Percentiles rank a stretch among this genome's conserved stretches.
Evolutionary conservation across 345 rosid species (phyloP).

Genomic region (Geranium brycei): DNA sequence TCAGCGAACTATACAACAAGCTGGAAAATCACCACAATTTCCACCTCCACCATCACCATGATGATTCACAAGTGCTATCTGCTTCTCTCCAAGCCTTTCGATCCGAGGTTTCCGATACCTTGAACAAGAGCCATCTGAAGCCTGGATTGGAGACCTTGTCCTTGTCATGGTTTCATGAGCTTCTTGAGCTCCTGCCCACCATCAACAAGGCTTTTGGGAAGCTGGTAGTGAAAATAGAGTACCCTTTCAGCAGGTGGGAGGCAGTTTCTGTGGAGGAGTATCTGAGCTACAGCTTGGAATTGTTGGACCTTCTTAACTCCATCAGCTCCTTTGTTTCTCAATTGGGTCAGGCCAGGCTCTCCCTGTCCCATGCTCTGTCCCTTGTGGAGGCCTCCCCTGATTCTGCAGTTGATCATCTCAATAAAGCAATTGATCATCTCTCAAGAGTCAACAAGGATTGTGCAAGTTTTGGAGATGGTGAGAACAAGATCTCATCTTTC

Average conservation of each 20-base stretch:
- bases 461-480: background rate
- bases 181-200: conserved; percentile 28
- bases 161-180: conserved; percentile 29
- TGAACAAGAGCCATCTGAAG: conserved; percentile 13
- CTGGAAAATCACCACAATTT: conserved; percentile 19
- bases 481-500: background rate
- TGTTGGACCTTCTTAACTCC: conserved; percentile 37
- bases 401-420: conserved; percentile 21
- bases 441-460: conserved; percentile 1
- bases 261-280: conserved; percentile 25
- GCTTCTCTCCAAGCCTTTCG: conserved; percentile 26
- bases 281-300: conserved; percentile 32
- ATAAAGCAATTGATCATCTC: conserved; percentile 12
- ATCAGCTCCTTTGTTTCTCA: conserved; percentile 32
- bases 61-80: conserved; percentile 9
- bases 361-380: conserved; percentile 23
- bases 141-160: conserved; percentile 22
- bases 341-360: conserved; percentile 32
- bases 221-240: conserved; percentile 35
- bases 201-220: conserved; percentile 41
- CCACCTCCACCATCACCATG: conserved; percentile 10
- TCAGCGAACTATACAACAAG: conserved; percentile 28
- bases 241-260: conserved; percentile 37
- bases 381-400: conserved; percentile 27
- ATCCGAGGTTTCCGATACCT: conserved; percentile 17